Evolutionary conservation across 2,329 filamentous ascomycete genomes (phyloP).

Genomic region (Cercospora sp.): DNA sequence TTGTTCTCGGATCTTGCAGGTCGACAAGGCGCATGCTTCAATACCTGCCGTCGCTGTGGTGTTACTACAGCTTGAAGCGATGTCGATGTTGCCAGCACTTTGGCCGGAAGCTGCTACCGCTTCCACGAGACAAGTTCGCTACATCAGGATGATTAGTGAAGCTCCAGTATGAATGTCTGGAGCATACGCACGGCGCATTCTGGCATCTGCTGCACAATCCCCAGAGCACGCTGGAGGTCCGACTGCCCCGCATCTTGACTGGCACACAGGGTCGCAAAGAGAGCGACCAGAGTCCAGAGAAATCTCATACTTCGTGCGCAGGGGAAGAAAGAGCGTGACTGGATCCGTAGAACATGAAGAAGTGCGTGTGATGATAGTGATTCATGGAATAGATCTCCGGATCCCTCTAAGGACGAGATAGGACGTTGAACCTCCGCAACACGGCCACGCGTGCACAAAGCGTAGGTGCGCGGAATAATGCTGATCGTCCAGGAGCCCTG

Average conservation of each 20-base stretch:
- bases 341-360: background rate
- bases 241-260: constrained; percentile 22
- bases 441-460: background rate
- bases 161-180: background rate
- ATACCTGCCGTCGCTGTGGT: constrained; percentile 18
- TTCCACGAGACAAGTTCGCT: constrained; percentile 21
- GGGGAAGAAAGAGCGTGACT: background rate
- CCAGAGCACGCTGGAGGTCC: constrained; percentile 15
- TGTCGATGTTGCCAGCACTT: constrained; percentile 15
- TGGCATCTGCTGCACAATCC: constrained; percentile 19
- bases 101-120: constrained; percentile 18
- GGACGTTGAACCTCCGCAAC: background rate
- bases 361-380: background rate
- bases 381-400: background rate
- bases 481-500: background rate
- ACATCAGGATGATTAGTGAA: background rate
- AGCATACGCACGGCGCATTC: constrained; percentile 21
- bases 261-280: constrained; percentile 14
- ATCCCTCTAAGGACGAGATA: background rate
- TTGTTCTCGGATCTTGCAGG: constrained; percentile 21
- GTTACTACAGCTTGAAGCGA: constrained; percentile 21
- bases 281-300: constrained; percentile 10
- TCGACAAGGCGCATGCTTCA: constrained; percentile 13
- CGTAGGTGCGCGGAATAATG: background rate
- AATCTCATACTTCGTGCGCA: constrained; percentile 17